Conservation (phyloP, 2,329 filamentous ascomycete genomes). For the Diplodia mutila region DNA sequence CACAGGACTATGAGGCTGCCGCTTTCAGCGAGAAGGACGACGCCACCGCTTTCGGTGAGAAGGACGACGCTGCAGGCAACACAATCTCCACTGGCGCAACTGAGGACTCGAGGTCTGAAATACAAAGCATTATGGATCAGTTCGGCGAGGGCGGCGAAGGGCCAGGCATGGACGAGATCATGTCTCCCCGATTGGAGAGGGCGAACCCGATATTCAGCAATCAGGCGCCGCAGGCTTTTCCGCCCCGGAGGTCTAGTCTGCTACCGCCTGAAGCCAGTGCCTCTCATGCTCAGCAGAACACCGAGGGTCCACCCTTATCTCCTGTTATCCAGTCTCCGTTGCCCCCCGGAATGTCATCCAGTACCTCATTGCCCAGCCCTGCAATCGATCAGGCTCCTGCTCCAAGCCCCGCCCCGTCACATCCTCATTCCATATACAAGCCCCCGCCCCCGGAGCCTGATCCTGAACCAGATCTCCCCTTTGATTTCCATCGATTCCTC, state of each 20-base stretch:
- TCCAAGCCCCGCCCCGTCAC: constrained; percentile 16
- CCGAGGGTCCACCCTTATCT: background rate
- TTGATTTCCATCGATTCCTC: constrained; percentile 96
- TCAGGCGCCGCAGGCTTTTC: constrained; percentile 63
- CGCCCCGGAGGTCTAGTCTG: constrained; percentile 83
- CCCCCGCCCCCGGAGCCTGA: constrained; percentile 59
- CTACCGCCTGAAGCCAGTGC: constrained; percentile 54
- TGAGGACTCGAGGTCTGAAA: constrained; percentile 76
- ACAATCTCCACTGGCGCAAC: constrained; percentile 55
- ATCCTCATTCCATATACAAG: constrained; percentile 55
- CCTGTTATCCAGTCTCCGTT: background rate
- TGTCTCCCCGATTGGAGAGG: constrained; percentile 85
- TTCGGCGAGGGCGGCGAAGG: constrained; percentile 77
- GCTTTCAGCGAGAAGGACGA: constrained; percentile 31
- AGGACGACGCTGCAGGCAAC: constrained; percentile 35
- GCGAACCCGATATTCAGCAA: constrained; percentile 76
- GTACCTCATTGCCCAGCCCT: background rate
- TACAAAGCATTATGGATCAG: constrained; percentile 97
- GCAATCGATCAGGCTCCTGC: constrained; percentile 31
- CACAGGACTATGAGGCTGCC: constrained; percentile 16
- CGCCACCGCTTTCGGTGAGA: constrained; percentile 32
- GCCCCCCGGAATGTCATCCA: constrained; percentile 36
- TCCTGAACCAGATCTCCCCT: constrained; percentile 79
- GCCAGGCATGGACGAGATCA: constrained; percentile 78
- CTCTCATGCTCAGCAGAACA: constrained; percentile 35